Evolutionary conservation across 768 basidiomycete genomes (phyloP), one percentile per base, ranked within the genome.

Genomic region (Hydnomerulius pinastri): DNA sequence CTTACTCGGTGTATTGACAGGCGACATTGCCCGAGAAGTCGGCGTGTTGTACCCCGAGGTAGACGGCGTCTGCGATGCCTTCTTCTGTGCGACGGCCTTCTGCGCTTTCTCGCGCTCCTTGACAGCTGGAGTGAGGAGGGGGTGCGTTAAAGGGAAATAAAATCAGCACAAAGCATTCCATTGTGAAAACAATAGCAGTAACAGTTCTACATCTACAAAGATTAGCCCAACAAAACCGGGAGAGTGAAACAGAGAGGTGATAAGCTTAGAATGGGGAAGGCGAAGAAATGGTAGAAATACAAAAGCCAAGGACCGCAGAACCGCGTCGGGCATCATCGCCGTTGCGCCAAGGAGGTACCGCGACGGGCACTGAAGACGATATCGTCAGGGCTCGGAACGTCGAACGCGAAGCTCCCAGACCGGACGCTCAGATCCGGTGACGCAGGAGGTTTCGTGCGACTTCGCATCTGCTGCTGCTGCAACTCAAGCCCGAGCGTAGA

Each of bases 321-420:
- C 36, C 39, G 40, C 17, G 32, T 15, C 32, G 49, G 1, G 36
- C 21, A 23, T 66, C 60, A 61, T 30, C 58, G 68, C 46, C 72
- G 71, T 47, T 76, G 71, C 10, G 69, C 76, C 41, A 87, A 69
- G 25, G 83, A 71, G 4, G 92, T 89, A 39, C 89, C 89, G 46
- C 80, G 83, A 42, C 92, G 82, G 46, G 92, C 90, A 57, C 82
- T 82, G 59, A 89, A 73, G 8, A 98, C 84, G 55, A 90, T 71
- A 61, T 98, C 96, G 58, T 98, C 96, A 18, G 96, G 96, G 68
- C 94, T 97, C 29, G 90, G 91, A 20, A 77, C 79, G 54, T 93
- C 83, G 62, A 94, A 92, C 9, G 82, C 71, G 64, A 90, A 91
- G 46, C 58, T 58, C 3, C 72, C 69, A 33, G 65, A 63, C 15